These are phyloP conservation scores for Neonectria punicea DNA, from an alignment of 2,329 filamentous ascomycete species.

Conservation along the genomic window DNA sequence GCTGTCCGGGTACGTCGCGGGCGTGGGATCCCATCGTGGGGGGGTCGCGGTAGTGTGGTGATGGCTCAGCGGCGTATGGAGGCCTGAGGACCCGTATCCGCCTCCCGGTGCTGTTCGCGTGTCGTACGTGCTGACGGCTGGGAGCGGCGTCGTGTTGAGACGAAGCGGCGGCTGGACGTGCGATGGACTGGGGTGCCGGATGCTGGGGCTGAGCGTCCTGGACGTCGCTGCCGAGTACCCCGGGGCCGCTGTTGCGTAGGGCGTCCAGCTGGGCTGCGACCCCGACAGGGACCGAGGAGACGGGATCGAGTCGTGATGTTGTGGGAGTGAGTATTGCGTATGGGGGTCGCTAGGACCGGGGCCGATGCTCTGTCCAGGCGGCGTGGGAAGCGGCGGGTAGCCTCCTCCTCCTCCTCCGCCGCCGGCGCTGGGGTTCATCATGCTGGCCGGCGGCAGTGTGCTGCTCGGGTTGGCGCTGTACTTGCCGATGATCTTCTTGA, in stretches of 20 bases:
- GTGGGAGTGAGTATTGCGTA: constrained; percentile 53
- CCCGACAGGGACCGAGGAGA: constrained; percentile 64
- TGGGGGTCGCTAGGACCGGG: constrained; percentile 49
- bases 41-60: constrained; percentile 51
- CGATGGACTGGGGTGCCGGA: constrained; percentile 50
- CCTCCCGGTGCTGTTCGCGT: constrained; percentile 45
- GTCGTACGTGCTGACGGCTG: constrained; percentile 54
- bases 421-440: constrained; percentile 53
- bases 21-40: constrained; percentile 54
- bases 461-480: constrained; percentile 70
- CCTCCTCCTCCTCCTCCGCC: constrained; percentile 30
- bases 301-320: constrained; percentile 61
- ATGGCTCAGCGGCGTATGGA: constrained; percentile 54
- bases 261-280: constrained; percentile 59
- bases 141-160: constrained; percentile 52
- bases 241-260: constrained; percentile 52
- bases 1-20: constrained; percentile 51
- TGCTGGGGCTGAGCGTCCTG: constrained; percentile 56
- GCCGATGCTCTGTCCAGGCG: constrained; percentile 51
- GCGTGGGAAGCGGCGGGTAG: constrained; percentile 60
- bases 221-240: constrained; percentile 48
- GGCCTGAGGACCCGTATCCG: constrained; percentile 53
- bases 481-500: constrained; percentile 99
- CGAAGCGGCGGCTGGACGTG: constrained; percentile 48
- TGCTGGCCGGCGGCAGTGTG: constrained; percentile 50